Evolutionary conservation across 768 basidiomycete genomes (phyloP).

Genomic region (Termitomyces sp.): DNA sequence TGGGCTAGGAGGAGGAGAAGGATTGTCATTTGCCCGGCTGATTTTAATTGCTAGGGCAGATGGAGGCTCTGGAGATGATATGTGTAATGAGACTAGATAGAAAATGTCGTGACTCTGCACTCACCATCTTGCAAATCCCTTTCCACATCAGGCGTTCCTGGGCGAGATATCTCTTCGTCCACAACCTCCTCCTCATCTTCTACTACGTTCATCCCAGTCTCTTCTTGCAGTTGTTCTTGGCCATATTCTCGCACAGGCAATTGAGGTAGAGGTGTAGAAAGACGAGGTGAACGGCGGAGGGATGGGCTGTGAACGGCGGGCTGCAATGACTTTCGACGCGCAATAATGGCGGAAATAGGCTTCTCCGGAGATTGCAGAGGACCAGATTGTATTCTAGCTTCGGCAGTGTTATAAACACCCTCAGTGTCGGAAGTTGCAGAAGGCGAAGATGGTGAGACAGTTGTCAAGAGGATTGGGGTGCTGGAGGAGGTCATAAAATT

Average conservation of each 20-base stretch:
- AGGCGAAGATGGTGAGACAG: constrained; percentile 13
- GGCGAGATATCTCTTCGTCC: constrained; percentile 23
- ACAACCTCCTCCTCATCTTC: constrained; percentile 27
- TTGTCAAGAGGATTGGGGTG: not conserved
- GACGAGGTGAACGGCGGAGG: constrained; percentile 45
- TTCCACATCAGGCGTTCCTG: constrained; percentile 46
- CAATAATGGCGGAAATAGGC: constrained; percentile 28
- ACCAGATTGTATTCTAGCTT: constrained; percentile 44
- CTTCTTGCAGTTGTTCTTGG: constrained; percentile 1
- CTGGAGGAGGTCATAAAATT: not conserved
- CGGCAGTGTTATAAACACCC: constrained; percentile 36
- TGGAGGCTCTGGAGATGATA: constrained; percentile 49
- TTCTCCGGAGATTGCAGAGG: constrained; percentile 50
- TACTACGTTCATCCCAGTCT: constrained; percentile 12
- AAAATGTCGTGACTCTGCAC: constrained; percentile 13
- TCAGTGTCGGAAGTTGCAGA: constrained; percentile 31
- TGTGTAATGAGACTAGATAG: constrained; percentile 6
- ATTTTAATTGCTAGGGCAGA: constrained; percentile 62
- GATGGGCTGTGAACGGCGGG: constrained; percentile 17
- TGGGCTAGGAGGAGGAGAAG: constrained; percentile 49
- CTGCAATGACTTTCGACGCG: constrained; percentile 22
- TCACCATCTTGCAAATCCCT: constrained; percentile 38
- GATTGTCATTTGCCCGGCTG: constrained; percentile 67
- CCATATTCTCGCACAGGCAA: constrained; percentile 10
- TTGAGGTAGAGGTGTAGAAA: constrained; percentile 33